A percentile compares a stretch with the other conserved stretches of the same genome.
phyloP scores from a whole-genome alignment of 2,329 filamentous ascomycete species.

The Ascochyta pisi region DNA sequence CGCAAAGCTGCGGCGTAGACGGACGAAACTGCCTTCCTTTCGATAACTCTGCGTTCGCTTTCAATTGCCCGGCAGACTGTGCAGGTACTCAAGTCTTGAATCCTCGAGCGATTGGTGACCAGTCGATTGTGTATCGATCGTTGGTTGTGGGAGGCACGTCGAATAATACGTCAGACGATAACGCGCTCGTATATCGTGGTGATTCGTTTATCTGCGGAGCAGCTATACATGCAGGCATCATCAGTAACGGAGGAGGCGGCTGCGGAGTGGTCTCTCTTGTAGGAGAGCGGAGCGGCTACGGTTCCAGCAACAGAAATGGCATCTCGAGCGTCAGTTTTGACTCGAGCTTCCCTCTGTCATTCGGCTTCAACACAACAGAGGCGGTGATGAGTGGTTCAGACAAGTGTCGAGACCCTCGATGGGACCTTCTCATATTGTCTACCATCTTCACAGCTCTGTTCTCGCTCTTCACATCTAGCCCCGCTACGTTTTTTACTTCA shows the following conservation, averaged over 20 bases:
- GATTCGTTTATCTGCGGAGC: constrained; percentile 49
- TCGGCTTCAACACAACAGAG: constrained; percentile 33
- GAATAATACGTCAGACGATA: constrained; percentile 27
- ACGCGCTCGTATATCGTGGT: constrained; percentile 39
- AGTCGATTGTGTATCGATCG: constrained; percentile 68
- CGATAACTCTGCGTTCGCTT: constrained; percentile 58
- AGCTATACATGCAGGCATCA: constrained; percentile 45
- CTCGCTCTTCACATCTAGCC: constrained; percentile 39
- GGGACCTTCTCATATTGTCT: constrained; percentile 44
- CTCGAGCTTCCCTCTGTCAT: constrained; percentile 45
- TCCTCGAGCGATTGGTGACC: constrained; percentile 60
- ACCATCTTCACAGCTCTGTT: constrained; percentile 40
- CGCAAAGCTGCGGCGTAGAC: constrained; percentile 57
- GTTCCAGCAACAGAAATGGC: constrained; percentile 34
- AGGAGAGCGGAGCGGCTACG: constrained; percentile 35
- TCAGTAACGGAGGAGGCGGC: constrained; percentile 39
- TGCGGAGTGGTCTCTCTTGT: constrained; percentile 41
- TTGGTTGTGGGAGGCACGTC: constrained; percentile 71
- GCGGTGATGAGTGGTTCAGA: constrained; percentile 19
- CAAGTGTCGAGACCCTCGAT: constrained; percentile 44
- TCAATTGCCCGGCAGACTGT: constrained; percentile 65
- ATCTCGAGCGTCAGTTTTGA: constrained; percentile 43
- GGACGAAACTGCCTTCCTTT: constrained; percentile 64
- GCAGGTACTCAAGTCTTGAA: constrained; percentile 55
- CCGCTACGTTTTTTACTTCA: constrained; percentile 39